Base-by-base conservation (phyloP, 352 stramenopile genomes). In the Phytopythium delawarense region DNA sequence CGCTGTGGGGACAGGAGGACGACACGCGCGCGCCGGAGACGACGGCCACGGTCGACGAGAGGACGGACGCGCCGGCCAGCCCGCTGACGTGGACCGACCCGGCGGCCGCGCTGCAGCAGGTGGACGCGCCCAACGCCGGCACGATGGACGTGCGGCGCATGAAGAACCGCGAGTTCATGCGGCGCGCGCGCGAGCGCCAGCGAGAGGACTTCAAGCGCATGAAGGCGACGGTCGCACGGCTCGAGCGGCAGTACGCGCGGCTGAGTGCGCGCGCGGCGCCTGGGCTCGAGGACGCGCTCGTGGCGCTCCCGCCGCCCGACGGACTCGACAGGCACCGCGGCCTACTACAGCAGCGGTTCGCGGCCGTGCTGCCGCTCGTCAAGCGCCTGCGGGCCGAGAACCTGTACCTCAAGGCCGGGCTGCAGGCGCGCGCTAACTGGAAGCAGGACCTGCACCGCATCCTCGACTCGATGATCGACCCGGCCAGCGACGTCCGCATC, bases 81-180 rank as follows among this genome's bases (percentile, higher is more conserved):
- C 42, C 20, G 42, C 18, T 49, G 28, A 15, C 15, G 1, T 39
- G 18, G 50, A n/a, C 50, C 28, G 50, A 40, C 12, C 25, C 18
- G 28, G 28, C 28, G 28, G 0, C 50, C 4, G 30, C 50, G 12
- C 50, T 37, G 28, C 11, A 28, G 28, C 50, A 56, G 50, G 34
- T 71, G 34, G 57, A 65, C 51, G 63, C 61, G 44, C 69, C 65
- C 3, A 76, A 72, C 49, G 59, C 65, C 5, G 54, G 62, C 5
- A 65, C 69, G 25, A 49, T 74, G 18, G 66, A 77, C 54, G 61
- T 66, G 39, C 70, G 70, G 16, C 70, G 70, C 57, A 69, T 66
- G 48, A 69, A 69, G 50, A 76, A 76, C 57, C 66, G 70, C 25
- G 70, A 73, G 45, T 77, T 54, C 50, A 77, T 74, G 66, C 66